A percentile compares a stretch with the other conserved stretches of the same genome.
phyloP scores from a whole-genome alignment of 768 basidiomycete genomes.

The Russula abietina region DNA sequence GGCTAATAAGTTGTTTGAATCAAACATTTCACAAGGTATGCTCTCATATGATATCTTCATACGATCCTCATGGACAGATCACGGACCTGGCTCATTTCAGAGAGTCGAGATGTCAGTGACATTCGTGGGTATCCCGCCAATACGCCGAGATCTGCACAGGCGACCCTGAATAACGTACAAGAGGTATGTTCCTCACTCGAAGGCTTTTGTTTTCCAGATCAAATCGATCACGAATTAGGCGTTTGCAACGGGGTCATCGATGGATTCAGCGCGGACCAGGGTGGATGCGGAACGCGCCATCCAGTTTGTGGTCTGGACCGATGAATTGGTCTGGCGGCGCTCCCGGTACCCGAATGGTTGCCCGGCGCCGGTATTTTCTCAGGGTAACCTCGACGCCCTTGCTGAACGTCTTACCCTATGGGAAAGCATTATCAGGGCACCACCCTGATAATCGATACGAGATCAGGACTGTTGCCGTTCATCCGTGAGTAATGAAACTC shows the following conservation, averaged over 20 bases:
- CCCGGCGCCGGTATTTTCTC: constrained; percentile 19
- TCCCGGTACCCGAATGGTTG: constrained; percentile 16
- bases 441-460: constrained; percentile 6
- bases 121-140: neutral
- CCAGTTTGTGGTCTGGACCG: constrained; percentile 17
- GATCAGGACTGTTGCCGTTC: neutral
- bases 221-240: constrained; percentile 12
- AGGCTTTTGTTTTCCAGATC: neutral
- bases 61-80: neutral
- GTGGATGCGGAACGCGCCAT: constrained; percentile 18
- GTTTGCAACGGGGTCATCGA: neutral
- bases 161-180: constrained; percentile 10
- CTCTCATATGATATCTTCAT: neutral
- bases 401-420: constrained; percentile 21
- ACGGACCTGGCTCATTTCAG: neutral
- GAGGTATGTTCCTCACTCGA: constrained; percentile 9
- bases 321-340: constrained; percentile 26
- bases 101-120: neutral
- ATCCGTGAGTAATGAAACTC: neutral
- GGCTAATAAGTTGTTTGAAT: constrained; percentile 5
- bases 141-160: neutral
- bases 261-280: neutral
- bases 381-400: constrained; percentile 22
- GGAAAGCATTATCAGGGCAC: constrained; percentile 25
- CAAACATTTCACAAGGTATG: neutral